Evolutionary conservation across 75 land plant species (phyloP).

Genomic region (Selaginella tamariscina): DNA sequence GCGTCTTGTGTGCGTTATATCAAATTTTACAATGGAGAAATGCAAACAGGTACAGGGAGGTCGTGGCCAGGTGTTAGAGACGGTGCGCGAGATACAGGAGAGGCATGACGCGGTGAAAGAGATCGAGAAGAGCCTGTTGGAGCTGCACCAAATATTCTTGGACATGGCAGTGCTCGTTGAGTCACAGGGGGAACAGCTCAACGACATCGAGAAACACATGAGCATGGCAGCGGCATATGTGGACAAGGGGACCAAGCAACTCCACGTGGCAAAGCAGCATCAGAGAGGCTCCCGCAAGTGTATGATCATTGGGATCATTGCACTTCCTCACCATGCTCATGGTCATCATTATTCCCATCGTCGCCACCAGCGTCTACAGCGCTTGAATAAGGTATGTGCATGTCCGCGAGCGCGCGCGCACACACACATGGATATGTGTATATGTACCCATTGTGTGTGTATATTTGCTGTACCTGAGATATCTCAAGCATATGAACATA

Average conservation of each 20-base stretch:
- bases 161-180: conserved; percentile 68
- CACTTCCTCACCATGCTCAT: background rate
- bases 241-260: conserved; percentile 31
- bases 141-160: conserved; percentile 40
- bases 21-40: too few species aligned
- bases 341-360: background rate
- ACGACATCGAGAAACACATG: conserved; percentile 58
- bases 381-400: too few species aligned
- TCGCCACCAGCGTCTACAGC: background rate
- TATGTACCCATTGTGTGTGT: too few species aligned
- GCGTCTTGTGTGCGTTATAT: too few species aligned
- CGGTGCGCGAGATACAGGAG: conserved; percentile 10
- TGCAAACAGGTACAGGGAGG: too few species aligned
- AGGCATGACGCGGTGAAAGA: conserved; percentile 55
- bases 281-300: conserved; percentile 55
- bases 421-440: too few species aligned
- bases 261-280: conserved; percentile 30
- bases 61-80: conserved; percentile 3
- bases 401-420: too few species aligned
- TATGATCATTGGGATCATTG: conserved; percentile 13
- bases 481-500: too few species aligned
- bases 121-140: conserved; percentile 35
- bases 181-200: conserved; percentile 55
- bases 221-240: conserved; percentile 38
- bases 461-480: too few species aligned